Conservation (phyloP, 2,329 filamentous ascomycete species). For the Hypoxylon sp. region DNA sequence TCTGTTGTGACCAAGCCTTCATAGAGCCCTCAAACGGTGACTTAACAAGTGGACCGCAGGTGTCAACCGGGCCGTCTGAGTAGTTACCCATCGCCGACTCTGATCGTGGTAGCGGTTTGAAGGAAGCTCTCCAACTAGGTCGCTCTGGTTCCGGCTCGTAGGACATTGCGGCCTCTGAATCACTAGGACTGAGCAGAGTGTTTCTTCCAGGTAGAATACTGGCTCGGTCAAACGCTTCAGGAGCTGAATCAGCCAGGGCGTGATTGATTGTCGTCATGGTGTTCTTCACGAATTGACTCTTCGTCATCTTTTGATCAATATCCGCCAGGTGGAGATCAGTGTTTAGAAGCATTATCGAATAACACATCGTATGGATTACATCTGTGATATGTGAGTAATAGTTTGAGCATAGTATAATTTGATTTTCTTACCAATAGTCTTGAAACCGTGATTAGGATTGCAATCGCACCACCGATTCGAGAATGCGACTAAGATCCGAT, state of each 20-base stretch:
- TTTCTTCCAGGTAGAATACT: constrained; percentile 67
- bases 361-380: constrained; percentile 97
- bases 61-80: constrained; percentile 60
- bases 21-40: constrained; percentile 80
- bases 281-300: constrained; percentile 94
- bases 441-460: constrained; percentile 95
- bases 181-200: constrained; percentile 49
- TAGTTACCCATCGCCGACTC: constrained; percentile 61
- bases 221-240: constrained; percentile 74
- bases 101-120: constrained; percentile 65
- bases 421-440: constrained; percentile 77
- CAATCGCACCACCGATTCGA: constrained; percentile 93
- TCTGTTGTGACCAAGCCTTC: constrained; percentile 87
- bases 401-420: not conserved
- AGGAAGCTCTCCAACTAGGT: constrained; percentile 59
- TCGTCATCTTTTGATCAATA: constrained; percentile 97
- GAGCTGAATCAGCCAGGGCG: constrained; percentile 79
- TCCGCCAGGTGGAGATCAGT: constrained; percentile 96
- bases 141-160: constrained; percentile 48
- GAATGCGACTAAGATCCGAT: constrained; percentile 91
- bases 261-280: constrained; percentile 91
- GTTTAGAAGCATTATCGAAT: constrained; percentile 94
- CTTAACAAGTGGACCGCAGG: constrained; percentile 83
- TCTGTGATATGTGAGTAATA: constrained; percentile 66
- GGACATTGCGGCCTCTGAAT: constrained; percentile 44